Conservation (phyloP, 116 monocot species). For the Posidonia oceanica region DNA sequence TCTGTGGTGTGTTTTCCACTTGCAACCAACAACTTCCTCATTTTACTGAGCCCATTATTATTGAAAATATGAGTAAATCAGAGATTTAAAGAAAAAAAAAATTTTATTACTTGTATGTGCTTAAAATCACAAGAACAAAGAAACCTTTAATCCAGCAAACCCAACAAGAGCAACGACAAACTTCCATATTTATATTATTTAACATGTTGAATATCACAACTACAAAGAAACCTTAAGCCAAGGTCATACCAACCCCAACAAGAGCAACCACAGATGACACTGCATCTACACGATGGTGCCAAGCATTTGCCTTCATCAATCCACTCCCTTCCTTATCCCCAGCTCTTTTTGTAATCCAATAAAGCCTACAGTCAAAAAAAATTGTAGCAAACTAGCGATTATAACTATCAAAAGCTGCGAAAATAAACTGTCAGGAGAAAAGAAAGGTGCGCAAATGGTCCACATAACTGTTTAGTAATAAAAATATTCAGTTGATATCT, state of each 20-base stretch:
- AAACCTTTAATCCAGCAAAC: neutral
- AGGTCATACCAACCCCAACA: constrained; percentile 80
- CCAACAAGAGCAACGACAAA: too few species aligned
- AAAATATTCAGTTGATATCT: too few species aligned
- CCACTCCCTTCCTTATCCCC: constrained; percentile 91
- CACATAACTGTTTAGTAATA: neutral
- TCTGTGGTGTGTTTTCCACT: too few species aligned
- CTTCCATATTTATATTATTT: too few species aligned
- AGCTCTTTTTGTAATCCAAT: constrained; percentile 88
- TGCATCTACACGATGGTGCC: constrained; percentile 96
- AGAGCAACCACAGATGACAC: constrained; percentile 93
- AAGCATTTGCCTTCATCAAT: constrained; percentile 97
- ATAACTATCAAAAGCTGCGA: neutral
- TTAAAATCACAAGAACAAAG: neutral
- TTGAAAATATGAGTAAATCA: too few species aligned
- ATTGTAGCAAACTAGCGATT: neutral
- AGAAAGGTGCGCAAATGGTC: neutral
- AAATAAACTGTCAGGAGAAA: neutral
- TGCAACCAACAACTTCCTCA: too few species aligned
- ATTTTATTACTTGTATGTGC: too few species aligned
- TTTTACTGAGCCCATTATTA: too few species aligned
- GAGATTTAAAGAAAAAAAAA: too few species aligned
- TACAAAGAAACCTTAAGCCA: neutral
- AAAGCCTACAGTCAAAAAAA: constrained; percentile 39
- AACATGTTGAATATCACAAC: too few species aligned